Evolutionary conservation across 352 stramenopile genomes (phyloP).

Genomic region (Globisporangium polare): DNA sequence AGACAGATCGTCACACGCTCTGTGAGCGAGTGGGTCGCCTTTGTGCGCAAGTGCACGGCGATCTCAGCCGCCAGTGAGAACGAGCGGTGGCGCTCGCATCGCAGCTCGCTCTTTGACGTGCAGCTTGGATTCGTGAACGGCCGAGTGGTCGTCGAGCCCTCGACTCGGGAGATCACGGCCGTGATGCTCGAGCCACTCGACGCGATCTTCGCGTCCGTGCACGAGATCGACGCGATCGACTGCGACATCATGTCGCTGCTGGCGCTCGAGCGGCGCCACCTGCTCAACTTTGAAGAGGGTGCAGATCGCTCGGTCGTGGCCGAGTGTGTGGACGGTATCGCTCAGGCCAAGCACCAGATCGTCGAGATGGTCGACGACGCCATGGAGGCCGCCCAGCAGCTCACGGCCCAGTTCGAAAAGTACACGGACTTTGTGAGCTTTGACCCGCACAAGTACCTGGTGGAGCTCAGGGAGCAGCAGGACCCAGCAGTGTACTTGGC

Average conservation of each 20-base stretch:
- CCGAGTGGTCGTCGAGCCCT: slow-evolving; percentile 58
- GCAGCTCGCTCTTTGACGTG: slow-evolving; percentile 82
- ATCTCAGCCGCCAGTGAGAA: not conserved
- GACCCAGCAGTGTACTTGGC: slow-evolving; percentile 29
- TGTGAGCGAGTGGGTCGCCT: slow-evolving; percentile 53
- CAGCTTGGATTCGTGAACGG: slow-evolving; percentile 52
- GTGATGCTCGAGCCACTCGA: slow-evolving; percentile 82
- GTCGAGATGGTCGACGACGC: slow-evolving; percentile 46
- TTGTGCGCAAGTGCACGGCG: slow-evolving; percentile 32
- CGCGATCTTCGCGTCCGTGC: slow-evolving; percentile 63
- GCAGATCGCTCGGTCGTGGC: slow-evolving; percentile 37
- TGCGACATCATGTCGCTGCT: slow-evolving; percentile 90
- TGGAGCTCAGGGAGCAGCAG: slow-evolving; percentile 33
- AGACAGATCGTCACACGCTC: slow-evolving; percentile 63
- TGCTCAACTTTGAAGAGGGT: slow-evolving; percentile 46
- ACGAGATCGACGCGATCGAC: slow-evolving; percentile 85
- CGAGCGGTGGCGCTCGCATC: slow-evolving; percentile 42
- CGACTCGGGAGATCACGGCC: slow-evolving; percentile 59
- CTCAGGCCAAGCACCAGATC: slow-evolving; percentile 50
- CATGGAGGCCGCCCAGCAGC: slow-evolving; percentile 57
- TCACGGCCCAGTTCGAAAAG: slow-evolving; percentile 70
- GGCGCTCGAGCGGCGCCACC: slow-evolving; percentile 47
- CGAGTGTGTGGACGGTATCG: slow-evolving; percentile 44
- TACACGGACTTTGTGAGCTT: slow-evolving; percentile 84
- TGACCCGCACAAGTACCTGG: slow-evolving; percentile 72